Evolutionary conservation across 208 protist genomes (phyloP), one percentile per base, ranked within the genome.

Genomic region (Porcisia hertigi): DNA sequence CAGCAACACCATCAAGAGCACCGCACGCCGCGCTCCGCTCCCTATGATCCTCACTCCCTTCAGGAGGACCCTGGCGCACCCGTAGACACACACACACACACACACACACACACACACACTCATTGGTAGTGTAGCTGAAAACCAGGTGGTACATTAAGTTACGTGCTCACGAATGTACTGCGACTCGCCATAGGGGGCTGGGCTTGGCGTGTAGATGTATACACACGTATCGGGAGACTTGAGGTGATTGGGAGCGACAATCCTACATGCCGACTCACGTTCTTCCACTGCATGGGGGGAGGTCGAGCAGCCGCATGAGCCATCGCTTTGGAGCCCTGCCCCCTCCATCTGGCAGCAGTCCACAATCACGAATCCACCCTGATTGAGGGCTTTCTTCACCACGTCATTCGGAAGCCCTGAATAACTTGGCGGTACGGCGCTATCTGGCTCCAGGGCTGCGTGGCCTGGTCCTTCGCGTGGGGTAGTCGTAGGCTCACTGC

Each of bases 321-420:
- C 18, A 53, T 30, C 59, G 30, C 0, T 41, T 0, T 16, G n/a
- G 0, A 30, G 23, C 3, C 4, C 54, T 0, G 6, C 25, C 0
- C 39, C 49, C 3, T n/a, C 62, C 36, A 36, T 0, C 41, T 47
- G 43, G 53, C 64, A 53, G 53, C 73, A 71, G 25, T 63, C 52
- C 7, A 77, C 60, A 54, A 77, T 77, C 0, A 77, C 73, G 23
- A 71, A 77, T 36, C 73, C 73, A 3, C 73, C 73, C 39, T 77
- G 62, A 18, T 20, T 1, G 30, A 69, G 49, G 16, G 11, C 71
- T 1, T 69, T 20, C 2, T 39, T 12, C 69, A 23, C 8, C 30
- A 53, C 12, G 39, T 36, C 3, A 23, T 5, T 39, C 14, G 4
- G 69, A 34, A 18, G 34, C 11, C 30, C 34, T 9, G 23, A 53